Base-by-base conservation (phyloP, 1,284 basidiomycete species). In the Ustilago trichophora region DNA sequence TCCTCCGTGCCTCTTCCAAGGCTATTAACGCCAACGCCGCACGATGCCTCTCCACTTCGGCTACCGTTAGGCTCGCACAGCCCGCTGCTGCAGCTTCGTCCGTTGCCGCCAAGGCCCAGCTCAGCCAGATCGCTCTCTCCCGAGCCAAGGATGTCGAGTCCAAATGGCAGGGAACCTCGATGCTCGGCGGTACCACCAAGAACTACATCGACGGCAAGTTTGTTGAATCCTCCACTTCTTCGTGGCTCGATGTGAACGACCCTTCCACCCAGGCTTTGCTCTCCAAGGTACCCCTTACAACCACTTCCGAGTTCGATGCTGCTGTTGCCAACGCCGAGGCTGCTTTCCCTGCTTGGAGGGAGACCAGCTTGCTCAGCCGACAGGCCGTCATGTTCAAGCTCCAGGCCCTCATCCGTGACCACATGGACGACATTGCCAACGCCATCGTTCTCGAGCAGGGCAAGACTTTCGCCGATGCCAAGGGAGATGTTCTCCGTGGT, bases 401-500 rank as follows among this genome's bases (percentile, higher is more conserved):
- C 29, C 83, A 83, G 57, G 72, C 75, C 3, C 74, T 84, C 13
- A 73, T 84, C 38, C 80, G 82, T 29, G 72, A 82, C 24, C 77
- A 84, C 75, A 80, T 81, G 77, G 83, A 83, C 66, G 83, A 83
- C 59, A 70, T 84, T 38, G 76, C 76, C 50, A 74, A 75, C 53
- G 50, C 62, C 29, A 78, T 78, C 54, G 72, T 78, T 3, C 73
- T 80, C 45, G 78, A 81, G 52, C 78, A 82, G 55, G 79, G 77
- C 38, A 80, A 81, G 71, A 83, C 82, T 0, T 82, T 82, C 44
- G 67, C 82, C 87, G 94, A 97, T 84, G 94, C 94, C 1, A 91
- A 92, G 69, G 94, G 94, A 0, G 95, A 98, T 82, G 87, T 98
- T 33, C 87, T 93, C 11, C 90, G 95, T 36, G 94, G 94, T 45